Evolutionary conservation across 2,329 filamentous ascomycete genomes (phyloP), one percentile per base, ranked within the genome.

Genomic region (Monosporascus sp.): DNA sequence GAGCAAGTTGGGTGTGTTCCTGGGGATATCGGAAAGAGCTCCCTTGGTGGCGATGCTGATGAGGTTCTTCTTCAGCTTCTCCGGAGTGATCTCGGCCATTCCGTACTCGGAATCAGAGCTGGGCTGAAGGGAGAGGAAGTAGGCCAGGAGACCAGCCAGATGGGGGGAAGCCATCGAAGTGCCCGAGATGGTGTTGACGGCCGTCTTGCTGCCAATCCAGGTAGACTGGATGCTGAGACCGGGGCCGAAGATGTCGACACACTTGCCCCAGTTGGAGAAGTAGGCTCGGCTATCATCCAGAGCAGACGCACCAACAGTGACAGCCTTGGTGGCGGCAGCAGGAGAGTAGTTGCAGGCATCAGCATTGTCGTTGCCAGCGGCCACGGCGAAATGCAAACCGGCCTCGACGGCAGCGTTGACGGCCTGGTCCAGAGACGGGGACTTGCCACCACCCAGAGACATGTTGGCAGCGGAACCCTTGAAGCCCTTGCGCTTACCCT

Each of bases 181-280:
- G 73, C 94, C 94, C 43, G 93, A 97, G 79, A 99, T 99, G 77
- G 91, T 97, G 86, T 99, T 99, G 79, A 91, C 85, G 68, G 94
- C 93, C 68, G 93, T 87, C 75, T 94, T 89, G 84, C 88, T 93
- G 71, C 95, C 94, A 67, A 96, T 96, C 94, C 94, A 99, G 72
- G 94, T 97, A 61, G 94, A 99, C 66, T 90, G 84, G 67, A 99
- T 96, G 86, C 91, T 96, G 68, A 97, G 82, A 69, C 94, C 94
- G 57, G 94, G 94, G 59, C 92, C 94, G 68, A 99, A 99, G 81
- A 99, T 96, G 76, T 99, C 94, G 72, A 93, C 96, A 84, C 94
- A 99, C 82, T 93, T 94, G 74, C 94, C 94, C 75, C 87, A 97
- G 89, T 99, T 99, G 85, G 95, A 99, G 86, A 99, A 99, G 85